phyloP scores from a whole-genome alignment of 2,329 filamentous ascomycete species.

The Aspergillus luchuensis region DNA sequence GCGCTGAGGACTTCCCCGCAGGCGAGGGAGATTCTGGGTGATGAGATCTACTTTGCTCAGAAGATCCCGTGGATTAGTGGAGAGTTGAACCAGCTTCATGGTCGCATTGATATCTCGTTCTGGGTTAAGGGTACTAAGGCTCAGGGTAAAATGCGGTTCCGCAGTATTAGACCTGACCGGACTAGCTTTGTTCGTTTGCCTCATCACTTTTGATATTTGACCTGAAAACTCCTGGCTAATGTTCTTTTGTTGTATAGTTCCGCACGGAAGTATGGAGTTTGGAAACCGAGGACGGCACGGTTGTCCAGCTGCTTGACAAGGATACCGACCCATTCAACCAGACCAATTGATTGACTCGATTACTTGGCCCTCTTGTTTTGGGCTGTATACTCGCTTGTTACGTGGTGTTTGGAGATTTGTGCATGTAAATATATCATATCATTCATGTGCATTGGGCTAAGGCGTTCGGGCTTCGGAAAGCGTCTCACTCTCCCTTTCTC shows the following conservation, averaged over 20 bases:
- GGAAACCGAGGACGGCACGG: conserved; percentile 64
- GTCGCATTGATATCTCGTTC: conserved; percentile 83
- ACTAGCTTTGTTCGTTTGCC: conserved; percentile 57
- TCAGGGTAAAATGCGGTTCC: conserved; percentile 76
- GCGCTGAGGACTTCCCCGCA: conserved; percentile 77
- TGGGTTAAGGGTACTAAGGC: conserved; percentile 77
- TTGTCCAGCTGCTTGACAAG: conserved; percentile 74
- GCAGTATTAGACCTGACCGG: conserved; percentile 69
- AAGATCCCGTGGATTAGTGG: conserved; percentile 82
- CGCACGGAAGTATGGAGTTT: conserved; percentile 91
- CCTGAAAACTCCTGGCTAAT: background rate
- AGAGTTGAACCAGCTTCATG: conserved; percentile 91
- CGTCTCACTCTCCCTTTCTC: background rate
- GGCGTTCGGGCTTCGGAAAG: conserved; percentile 15
- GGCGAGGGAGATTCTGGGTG: conserved; percentile 77
- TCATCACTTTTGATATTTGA: background rate
- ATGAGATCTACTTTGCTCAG: conserved; percentile 79
- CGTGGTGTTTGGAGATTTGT: conserved; percentile 6
- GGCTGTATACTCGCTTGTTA: background rate
- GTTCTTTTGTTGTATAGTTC: conserved; percentile 56
- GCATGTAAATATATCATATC: conserved; percentile 10
- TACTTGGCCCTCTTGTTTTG: background rate
- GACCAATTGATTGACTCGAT: conserved; percentile 42
- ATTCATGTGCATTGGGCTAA: conserved; percentile 11
- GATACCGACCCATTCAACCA: conserved; percentile 68